A percentile compares a stretch with the other conserved stretches of the same genome.
Conservation (phyloP, 2,329 filamentous ascomycete species). For the Talaromyces islandicus region DNA sequence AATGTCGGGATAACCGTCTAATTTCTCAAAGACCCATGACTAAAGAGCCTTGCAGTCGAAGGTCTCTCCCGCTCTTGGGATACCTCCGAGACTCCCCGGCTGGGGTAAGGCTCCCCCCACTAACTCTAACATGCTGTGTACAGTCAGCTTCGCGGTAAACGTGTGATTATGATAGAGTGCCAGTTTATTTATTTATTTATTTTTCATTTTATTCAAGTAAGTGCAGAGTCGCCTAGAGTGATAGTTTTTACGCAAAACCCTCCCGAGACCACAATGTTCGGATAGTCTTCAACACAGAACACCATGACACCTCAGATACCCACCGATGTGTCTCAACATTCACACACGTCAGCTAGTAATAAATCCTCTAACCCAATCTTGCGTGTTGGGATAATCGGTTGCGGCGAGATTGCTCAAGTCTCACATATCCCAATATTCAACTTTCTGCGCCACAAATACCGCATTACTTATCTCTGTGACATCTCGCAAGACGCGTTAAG, state of each 20-base stretch:
- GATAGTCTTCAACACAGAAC: not conserved
- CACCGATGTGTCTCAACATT: not conserved
- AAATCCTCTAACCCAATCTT: not conserved
- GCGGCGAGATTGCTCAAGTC: constrained; percentile 47
- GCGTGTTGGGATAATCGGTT: constrained; percentile 42
- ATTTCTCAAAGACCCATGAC: not conserved
- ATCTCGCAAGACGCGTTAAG: constrained; percentile 38
- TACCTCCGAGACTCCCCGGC: not conserved
- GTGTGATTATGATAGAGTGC: too few species aligned
- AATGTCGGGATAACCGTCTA: not conserved
- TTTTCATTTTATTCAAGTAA: not conserved
- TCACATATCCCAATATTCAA: constrained; percentile 45
- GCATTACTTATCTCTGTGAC: constrained; percentile 47
- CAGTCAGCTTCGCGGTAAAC: not conserved
- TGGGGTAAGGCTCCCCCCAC: not conserved
- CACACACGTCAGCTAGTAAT: not conserved
- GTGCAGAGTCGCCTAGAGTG: not conserved
- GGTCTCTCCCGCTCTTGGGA: not conserved
- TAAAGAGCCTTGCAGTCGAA: not conserved
- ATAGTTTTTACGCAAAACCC: not conserved
- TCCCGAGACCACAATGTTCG: not conserved
- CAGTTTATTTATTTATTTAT: too few species aligned
- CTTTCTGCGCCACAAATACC: constrained; percentile 40
- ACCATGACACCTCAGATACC: not conserved
- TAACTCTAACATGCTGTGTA: not conserved